These are phyloP conservation scores for Epichloe uncinata DNA, from an alignment of 2,329 filamentous ascomycete genomes.

Conservation along the genomic window DNA sequence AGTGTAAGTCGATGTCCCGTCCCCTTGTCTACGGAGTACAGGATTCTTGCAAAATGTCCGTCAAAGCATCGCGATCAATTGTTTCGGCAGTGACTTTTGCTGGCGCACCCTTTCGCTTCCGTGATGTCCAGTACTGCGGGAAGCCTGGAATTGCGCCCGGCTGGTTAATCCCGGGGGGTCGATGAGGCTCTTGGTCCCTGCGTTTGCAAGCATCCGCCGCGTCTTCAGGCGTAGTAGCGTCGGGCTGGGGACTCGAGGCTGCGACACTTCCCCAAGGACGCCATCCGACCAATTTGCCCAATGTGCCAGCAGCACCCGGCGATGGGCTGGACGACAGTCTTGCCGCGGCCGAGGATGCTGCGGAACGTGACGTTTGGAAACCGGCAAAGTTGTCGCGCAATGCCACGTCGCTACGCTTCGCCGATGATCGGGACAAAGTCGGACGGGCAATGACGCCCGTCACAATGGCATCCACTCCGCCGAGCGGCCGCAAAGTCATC, in stretches of 20 bases:
- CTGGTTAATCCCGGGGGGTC: conserved; percentile 66
- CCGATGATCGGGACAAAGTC: conserved; percentile 34
- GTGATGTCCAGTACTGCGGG: conserved; percentile 38
- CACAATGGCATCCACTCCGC: conserved; percentile 41
- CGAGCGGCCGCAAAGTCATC: conserved; percentile 44
- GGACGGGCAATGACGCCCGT: conserved; percentile 47
- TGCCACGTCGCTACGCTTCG: conserved; percentile 38
- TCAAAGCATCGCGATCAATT: conserved; percentile 47
- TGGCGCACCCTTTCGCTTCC: conserved; percentile 38
- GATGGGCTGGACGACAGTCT: conserved; percentile 15
- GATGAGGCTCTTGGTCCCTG: conserved; percentile 26
- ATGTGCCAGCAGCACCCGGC: conserved; percentile 12
- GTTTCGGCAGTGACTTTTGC: conserved; percentile 44
- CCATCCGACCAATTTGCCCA: conserved; percentile 36
- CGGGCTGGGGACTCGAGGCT: conserved; percentile 5
- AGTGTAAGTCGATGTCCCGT: too few relatives aligned
- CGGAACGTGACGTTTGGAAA: conserved; percentile 20
- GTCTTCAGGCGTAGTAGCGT: conserved; percentile 7
- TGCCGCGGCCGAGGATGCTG: conserved; percentile 19
- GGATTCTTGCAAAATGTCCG: conserved; percentile 36
- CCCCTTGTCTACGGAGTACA: too few relatives aligned
- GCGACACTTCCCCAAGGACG: conserved; percentile 28
- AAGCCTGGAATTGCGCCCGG: conserved; percentile 62
- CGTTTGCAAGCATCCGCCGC: neutral
- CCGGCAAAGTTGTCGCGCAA: conserved; percentile 42